Conservation (phyloP, 2,329 filamentous ascomycete species). For the Xylariaceae sp. region DNA sequence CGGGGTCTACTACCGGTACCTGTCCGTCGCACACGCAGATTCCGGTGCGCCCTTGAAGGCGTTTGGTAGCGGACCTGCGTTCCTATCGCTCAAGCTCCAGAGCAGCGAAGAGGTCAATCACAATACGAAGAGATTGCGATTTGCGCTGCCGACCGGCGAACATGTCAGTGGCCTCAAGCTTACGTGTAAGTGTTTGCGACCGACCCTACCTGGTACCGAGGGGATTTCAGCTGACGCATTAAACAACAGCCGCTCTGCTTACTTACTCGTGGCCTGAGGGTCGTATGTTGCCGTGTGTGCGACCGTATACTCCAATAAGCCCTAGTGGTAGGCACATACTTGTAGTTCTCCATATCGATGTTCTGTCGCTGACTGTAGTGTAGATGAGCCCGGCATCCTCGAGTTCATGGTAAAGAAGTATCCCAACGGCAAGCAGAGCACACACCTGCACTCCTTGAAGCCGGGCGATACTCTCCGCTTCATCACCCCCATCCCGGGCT, state of each 20-base stretch:
- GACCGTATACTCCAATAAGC: conserved; percentile 63
- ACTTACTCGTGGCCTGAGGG: conserved; percentile 55
- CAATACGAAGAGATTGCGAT: conserved; percentile 54
- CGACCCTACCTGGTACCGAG: too few relatives aligned
- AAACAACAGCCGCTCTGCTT: conserved; percentile 46
- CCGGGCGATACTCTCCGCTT: conserved; percentile 60
- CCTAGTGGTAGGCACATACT: conserved; percentile 37
- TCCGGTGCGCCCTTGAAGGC: conserved; percentile 25
- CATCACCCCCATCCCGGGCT: conserved; percentile 48
- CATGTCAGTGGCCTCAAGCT: conserved; percentile 45
- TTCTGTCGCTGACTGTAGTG: conserved; percentile 3
- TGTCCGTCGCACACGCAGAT: conserved; percentile 24
- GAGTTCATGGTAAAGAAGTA: conserved; percentile 66
- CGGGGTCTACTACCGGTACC: conserved; percentile 25
- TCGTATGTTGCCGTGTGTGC: conserved; percentile 51
- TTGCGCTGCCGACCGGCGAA: conserved; percentile 46
- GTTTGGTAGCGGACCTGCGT: conserved; percentile 36
- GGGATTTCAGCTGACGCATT: neutral
- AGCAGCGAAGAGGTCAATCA: conserved; percentile 51
- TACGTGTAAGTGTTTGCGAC: conserved; percentile 38
- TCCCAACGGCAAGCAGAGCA: conserved; percentile 58
- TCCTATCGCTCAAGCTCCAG: conserved; percentile 45
- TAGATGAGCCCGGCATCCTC: conserved; percentile 52
- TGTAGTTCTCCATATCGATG: neutral
- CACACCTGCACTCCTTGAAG: conserved; percentile 58